phyloP scores from a whole-genome alignment of 345 rosid genomes.

The Melaleuca quinquenervia region DNA sequence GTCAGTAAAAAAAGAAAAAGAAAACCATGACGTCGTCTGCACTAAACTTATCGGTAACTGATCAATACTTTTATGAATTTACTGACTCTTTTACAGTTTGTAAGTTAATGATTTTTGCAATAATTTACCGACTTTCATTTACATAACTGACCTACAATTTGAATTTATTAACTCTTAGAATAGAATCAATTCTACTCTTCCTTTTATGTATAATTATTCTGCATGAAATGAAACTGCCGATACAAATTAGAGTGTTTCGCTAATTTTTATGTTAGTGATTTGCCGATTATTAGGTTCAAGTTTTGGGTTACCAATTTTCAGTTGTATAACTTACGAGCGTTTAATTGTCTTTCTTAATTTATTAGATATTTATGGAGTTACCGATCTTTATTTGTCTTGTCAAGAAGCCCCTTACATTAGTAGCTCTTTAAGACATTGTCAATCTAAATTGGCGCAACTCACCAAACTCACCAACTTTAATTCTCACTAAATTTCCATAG shows the following conservation, averaged over 20 bases:
- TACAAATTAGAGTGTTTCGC: not conserved
- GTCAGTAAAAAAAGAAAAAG: not conserved
- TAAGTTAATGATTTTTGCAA: not conserved
- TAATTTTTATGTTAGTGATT: not conserved
- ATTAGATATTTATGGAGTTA: not conserved
- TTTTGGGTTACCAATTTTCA: not conserved
- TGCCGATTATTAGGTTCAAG: no score
- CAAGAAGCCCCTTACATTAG: not conserved
- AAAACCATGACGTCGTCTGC: not conserved
- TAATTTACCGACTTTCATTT: no score
- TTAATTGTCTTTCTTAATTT: not conserved
- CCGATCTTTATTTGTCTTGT: not conserved
- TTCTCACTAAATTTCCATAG: not conserved
- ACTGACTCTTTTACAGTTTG: not conserved
- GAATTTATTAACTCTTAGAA: not conserved
- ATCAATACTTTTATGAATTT: not conserved
- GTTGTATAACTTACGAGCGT: not conserved
- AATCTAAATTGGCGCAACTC: not conserved
- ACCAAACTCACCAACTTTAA: not conserved
- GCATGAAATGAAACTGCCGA: not conserved
- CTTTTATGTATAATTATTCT: no score
- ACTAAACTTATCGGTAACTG: not conserved
- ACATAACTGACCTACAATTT: not conserved
- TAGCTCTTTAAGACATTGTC: not conserved
- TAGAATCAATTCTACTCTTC: no score